Evolutionary conservation across 1,139 yeast genomes (phyloP).

Genomic region (Suhomyces bolitotheri): DNA sequence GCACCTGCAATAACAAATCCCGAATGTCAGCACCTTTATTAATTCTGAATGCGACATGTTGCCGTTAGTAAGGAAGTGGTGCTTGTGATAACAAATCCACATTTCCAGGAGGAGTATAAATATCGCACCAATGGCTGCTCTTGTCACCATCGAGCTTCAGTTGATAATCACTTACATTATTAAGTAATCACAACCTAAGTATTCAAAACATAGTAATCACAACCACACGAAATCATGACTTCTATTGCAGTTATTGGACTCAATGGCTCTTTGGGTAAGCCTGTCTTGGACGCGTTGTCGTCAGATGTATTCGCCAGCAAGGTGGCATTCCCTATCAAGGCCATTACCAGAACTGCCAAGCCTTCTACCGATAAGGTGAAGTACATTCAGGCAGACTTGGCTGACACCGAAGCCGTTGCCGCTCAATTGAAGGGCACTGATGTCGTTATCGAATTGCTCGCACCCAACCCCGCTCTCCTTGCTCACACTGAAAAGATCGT

Average conservation of each 20-base stretch:
- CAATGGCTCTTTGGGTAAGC: conserved; percentile 53
- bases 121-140: too few relatives aligned
- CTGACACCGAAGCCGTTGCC: conserved; percentile 24
- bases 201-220: too few relatives aligned
- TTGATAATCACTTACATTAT: too few relatives aligned
- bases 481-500: conserved; percentile 35
- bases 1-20: too few relatives aligned
- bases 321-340: conserved; percentile 50
- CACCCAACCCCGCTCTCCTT: conserved; percentile 27
- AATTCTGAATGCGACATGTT: too few relatives aligned
- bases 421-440: conserved; percentile 49
- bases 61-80: too few relatives aligned
- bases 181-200: too few relatives aligned
- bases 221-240: conserved; percentile 1
- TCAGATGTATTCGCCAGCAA: conserved; percentile 45
- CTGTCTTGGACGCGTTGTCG: conserved; percentile 46
- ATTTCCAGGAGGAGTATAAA: too few relatives aligned
- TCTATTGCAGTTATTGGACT: conserved; percentile 55
- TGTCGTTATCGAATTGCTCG: conserved; percentile 49
- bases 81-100: too few relatives aligned
- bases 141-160: too few relatives aligned
- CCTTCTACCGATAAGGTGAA: conserved; percentile 39
- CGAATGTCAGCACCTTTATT: too few relatives aligned
- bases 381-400: conserved; percentile 36
- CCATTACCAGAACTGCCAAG: conserved; percentile 43